Percentiles rank a stretch among this genome's conserved stretches.
Evolutionary conservation across 257 asterid species (phyloP).

Genomic region (Nicotiana noctiflora): DNA sequence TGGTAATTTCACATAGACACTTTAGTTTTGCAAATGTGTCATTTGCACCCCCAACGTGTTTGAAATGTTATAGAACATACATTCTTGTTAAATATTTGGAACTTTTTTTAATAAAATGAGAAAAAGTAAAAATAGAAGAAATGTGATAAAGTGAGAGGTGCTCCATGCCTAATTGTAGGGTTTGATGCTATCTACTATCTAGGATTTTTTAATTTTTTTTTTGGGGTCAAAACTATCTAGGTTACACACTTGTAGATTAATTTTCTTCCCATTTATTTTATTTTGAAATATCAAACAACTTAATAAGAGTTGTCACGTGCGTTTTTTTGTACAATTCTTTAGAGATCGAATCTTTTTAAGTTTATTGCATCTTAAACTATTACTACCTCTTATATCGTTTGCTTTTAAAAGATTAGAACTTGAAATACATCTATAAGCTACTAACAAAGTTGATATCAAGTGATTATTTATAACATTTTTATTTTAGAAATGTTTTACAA

Average conservation of each 20-base stretch:
- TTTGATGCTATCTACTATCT: neutral
- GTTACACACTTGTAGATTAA: no score
- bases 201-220: neutral
- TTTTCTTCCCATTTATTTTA: no score
- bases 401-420: neutral
- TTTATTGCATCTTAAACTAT: neutral
- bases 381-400: no score
- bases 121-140: neutral
- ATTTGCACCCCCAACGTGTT: neutral
- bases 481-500: neutral
- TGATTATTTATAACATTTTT: no score
- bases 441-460: neutral
- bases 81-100: no score
- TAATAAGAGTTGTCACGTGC: no score
- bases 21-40: neutral
- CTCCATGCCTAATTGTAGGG: neutral
- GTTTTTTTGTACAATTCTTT: no score
- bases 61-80: neutral
- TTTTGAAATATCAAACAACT: no score
- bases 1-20: neutral
- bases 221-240: no score
- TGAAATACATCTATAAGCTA: neutral
- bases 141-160: neutral
- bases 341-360: no score
- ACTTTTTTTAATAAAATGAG: no score